Evolutionary conservation across 2,329 filamentous ascomycete genomes (phyloP).

Genomic region (Sporothrix mexicana): DNA sequence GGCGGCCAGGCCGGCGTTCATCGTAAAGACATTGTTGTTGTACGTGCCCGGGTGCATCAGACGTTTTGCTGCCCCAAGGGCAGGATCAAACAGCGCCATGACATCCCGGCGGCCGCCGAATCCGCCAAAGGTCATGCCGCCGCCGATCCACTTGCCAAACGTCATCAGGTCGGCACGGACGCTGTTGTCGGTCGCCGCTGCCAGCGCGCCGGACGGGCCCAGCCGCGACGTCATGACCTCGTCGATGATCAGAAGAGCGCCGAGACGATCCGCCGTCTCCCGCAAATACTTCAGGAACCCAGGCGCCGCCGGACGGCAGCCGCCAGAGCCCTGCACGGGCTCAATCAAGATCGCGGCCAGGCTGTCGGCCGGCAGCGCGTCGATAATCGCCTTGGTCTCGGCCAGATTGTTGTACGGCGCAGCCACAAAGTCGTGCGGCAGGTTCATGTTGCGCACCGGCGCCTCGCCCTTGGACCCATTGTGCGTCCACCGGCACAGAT

Average conservation of each 20-base stretch:
- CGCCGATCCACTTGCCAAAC: constrained; percentile 64
- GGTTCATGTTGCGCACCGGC: constrained; percentile 54
- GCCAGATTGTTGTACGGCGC: constrained; percentile 66
- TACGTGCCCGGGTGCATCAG: constrained; percentile 65
- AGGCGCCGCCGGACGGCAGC: constrained; percentile 56
- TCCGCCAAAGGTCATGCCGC: constrained; percentile 63
- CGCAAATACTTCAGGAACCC: constrained; percentile 55
- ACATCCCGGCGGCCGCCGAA: constrained; percentile 66
- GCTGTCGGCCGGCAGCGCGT: constrained; percentile 46
- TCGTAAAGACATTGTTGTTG: constrained; percentile 67
- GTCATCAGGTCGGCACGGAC: constrained; percentile 65
- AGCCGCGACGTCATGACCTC: constrained; percentile 73
- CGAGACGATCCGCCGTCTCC: constrained; percentile 29
- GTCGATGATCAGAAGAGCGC: constrained; percentile 66
- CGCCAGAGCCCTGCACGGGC: constrained; percentile 66
- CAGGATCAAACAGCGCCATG: constrained; percentile 72
- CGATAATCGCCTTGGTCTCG: constrained; percentile 52
- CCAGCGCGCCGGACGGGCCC: constrained; percentile 55
- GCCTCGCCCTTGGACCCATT: constrained; percentile 39
- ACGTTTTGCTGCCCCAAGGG: constrained; percentile 60
- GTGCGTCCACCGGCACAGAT: constrained; percentile 36
- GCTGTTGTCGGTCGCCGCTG: constrained; percentile 55
- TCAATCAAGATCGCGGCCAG: constrained; percentile 70
- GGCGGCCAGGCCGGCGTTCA: constrained; percentile 58
- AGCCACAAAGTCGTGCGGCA: constrained; percentile 60